A percentile compares a stretch with the other conserved stretches of the same genome.
phyloP scores from a whole-genome alignment of 139 green algal genomes.

The Asterochloris sp. region DNA sequence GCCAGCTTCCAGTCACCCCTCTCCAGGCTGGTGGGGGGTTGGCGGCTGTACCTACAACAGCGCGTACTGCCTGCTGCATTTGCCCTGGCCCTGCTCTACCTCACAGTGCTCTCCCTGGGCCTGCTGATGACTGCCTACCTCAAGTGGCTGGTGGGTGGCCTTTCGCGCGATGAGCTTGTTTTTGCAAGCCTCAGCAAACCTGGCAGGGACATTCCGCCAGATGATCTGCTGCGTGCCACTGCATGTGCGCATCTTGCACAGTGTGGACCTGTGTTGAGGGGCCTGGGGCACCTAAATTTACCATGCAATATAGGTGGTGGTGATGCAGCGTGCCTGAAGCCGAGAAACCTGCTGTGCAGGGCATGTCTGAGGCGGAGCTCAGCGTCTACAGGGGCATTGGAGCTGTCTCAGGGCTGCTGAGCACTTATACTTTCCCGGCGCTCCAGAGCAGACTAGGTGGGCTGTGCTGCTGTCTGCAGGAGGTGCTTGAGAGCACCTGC shows the following conservation, averaged over 20 bases:
- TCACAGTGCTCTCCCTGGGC: slow-evolving; percentile 56
- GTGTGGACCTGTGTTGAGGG: too few relatives aligned
- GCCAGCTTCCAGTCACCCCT: background rate
- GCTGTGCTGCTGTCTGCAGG: background rate
- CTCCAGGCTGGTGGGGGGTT: slow-evolving; percentile 18
- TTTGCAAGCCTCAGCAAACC: too few relatives aligned
- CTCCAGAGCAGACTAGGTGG: slow-evolving; percentile 26
- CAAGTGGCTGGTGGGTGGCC: slow-evolving; percentile 19
- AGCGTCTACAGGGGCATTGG: slow-evolving; percentile 51
- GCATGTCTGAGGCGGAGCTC: slow-evolving; percentile 60
- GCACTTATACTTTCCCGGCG: slow-evolving; percentile 60
- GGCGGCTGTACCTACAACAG: slow-evolving; percentile 58
- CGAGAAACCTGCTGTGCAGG: slow-evolving; percentile 2
- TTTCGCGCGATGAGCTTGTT: too few relatives aligned
- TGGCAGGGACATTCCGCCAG: too few relatives aligned
- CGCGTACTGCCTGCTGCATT: slow-evolving; percentile 48
- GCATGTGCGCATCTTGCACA: too few relatives aligned
- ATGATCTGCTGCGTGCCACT: too few relatives aligned
- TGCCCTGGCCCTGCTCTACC: slow-evolving; percentile 77
- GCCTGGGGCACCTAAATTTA: too few relatives aligned
- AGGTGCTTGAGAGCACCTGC: too few relatives aligned
- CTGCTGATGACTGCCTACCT: slow-evolving; percentile 69
- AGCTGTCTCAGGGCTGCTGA: slow-evolving; percentile 58
- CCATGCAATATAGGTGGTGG: too few relatives aligned
- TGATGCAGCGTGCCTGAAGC: too few relatives aligned